Base-by-base conservation (phyloP, 2,329 filamentous ascomycete genomes). In the Huntiella savannae region DNA sequence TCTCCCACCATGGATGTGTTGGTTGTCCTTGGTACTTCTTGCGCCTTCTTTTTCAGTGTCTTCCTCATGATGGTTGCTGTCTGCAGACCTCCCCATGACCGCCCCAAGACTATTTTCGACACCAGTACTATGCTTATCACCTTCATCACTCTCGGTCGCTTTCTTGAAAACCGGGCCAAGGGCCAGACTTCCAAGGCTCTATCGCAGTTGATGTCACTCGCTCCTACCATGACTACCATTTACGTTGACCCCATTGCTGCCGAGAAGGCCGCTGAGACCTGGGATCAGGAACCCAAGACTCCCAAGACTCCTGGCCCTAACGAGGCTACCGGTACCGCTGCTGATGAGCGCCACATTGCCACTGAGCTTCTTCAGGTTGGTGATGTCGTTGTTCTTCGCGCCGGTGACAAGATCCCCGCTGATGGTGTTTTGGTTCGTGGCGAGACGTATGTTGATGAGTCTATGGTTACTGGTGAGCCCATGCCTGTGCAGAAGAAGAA, bases 81-180 rank as follows among this genome's bases (percentile, higher is more conserved):
- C 15, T 53, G 82, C 11, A 68, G 74, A n/a, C 66, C 75, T 16
- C 82, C 85, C 5, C 85, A 96, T 58, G 73, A 70, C 2, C 75
- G 83, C 41, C 91, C 91, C 1, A 79, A 76, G 52, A 95, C 86
- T 2, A 82, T 95, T 12, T 98, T 98, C 56, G 91, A 98, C 58
- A 98, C 91, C 1, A 95, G 87, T 62, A 94, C 86, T 16, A 98
- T 96, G 91, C 70, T 98, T 44, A 87, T 98, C 60, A 94, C 86
- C 0, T 96, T 98, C 59, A 85, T 95, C 60, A 86, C 82, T 1
- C 65, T 98, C 2, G 85, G 91, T 3, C 79, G 91, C 33, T 98
- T 82, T 64, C 64, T 98, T 13, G 91, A 98, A 62, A 98, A 96
- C 58, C 70, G 79, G 13, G 91, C 91, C 45, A 98, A 96, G 64